Base-by-base conservation (phyloP, 306 rosid species). In the Dryas drummondii region DNA sequence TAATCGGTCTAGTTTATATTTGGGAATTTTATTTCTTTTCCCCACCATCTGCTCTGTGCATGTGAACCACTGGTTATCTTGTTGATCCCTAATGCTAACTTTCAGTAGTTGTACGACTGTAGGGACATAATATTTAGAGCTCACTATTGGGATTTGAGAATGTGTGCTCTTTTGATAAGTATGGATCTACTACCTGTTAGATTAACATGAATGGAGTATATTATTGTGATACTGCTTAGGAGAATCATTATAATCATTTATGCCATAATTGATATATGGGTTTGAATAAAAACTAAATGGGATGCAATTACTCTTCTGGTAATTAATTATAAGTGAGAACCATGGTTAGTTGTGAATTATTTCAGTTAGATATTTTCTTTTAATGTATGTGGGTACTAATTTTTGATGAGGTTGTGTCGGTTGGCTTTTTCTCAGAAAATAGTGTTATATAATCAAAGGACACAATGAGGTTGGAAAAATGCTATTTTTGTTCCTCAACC, bases 401-500 rank as follows among this genome's bases (percentile, higher is more conserved):
- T 47, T 50, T 45, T n/a, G 19, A 13, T 42, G 16, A 45, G 13
- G 6, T 11, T 8, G 76, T 57, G 7, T 22, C 17, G 11, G 13
- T 32, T 8, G 10, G 53, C 42, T 44, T 44, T 15, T 1, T 14
- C 14, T 11, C 53, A 57, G 45, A 44, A 4, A 58, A n/a, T n/a
- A 47, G 32, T 5, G 9, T 9, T 22, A 9, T 26, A 71, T 46
- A 57, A 16, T 45, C 13, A 26, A 6, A 26, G 67, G 47, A 2
- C n/a, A 19, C 57, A 26, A 93, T 93, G 96, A 93, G 97, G 82
- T 85, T 93, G 83, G 97, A 93, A 88, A 93, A 91, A 70, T 93
- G 97, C 79, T 93, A 96, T 92, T 93, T 93, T 76, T 93, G 96
- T 82, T 94, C 98, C 63, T 94, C 93, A 10, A 91, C 97, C 0